Conservation (phyloP, 1,139 yeast genomes). For the Scheffersomyces lignicola region DNA sequence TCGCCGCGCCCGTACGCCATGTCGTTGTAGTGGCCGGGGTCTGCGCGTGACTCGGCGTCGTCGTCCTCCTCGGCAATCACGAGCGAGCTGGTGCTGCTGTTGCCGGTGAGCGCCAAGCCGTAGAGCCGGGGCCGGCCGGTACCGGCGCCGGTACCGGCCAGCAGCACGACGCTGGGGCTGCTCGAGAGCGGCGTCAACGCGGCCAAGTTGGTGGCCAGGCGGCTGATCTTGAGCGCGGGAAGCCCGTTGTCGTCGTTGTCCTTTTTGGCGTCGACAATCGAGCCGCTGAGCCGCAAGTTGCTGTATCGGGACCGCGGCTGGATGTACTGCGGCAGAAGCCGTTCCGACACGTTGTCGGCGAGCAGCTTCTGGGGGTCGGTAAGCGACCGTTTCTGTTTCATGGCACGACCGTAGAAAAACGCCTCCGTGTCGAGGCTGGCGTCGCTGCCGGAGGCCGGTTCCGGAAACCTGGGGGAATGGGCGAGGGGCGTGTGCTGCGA, state of each 20-base stretch:
- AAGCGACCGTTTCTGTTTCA: background rate
- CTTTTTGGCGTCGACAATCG: conserved; percentile 41
- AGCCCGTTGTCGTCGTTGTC: conserved; percentile 32
- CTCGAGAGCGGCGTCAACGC: conserved; percentile 12
- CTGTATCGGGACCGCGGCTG: conserved; percentile 45
- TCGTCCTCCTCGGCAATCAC: conserved; percentile 25
- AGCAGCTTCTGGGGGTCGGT: conserved; percentile 9
- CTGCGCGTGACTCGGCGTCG: conserved; percentile 22
- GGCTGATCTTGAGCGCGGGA: conserved; percentile 43
- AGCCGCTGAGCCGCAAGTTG: conserved; percentile 25
- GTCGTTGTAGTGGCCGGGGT: conserved; percentile 26
- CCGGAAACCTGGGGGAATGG: conserved; percentile 8
- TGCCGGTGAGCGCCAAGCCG: conserved; percentile 26
- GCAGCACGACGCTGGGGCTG: no score
- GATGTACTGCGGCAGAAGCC: conserved; percentile 36
- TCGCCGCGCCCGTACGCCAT: conserved; percentile 31
- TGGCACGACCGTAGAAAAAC: conserved; percentile 18
- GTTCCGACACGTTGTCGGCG: conserved; percentile 19
- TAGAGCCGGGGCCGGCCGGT: no score
- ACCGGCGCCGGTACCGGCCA: no score
- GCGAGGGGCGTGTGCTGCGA: conserved; percentile 11
- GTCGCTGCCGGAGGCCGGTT: background rate
- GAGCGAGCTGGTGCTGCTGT: conserved; percentile 32
- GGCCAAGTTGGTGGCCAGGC: conserved; percentile 32
- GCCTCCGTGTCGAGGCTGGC: conserved; percentile 11